Percentiles rank a stretch among this genome's conserved stretches.
phyloP scores from a whole-genome alignment of 2,329 filamentous ascomycete genomes.

The Colletotrichum somersetense region DNA sequence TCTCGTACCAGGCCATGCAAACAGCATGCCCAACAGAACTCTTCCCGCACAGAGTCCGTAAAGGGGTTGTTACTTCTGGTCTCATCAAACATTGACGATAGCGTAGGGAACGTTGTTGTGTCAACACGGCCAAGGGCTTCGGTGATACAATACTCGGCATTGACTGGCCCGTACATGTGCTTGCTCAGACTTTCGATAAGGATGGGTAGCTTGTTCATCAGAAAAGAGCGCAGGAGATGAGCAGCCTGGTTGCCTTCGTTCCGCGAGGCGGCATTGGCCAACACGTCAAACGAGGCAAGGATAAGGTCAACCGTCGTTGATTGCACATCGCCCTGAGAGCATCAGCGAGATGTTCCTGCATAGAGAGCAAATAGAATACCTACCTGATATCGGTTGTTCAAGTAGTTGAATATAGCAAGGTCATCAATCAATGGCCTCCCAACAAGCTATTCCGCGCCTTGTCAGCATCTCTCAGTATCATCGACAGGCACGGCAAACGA shows the following conservation, averaged over 20 bases:
- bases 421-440: conserved; percentile 89
- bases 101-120: conserved; percentile 78
- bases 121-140: conserved; percentile 85
- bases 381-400: conserved; percentile 88
- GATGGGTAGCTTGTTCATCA: conserved; percentile 76
- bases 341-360: neutral
- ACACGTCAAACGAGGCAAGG: conserved; percentile 87
- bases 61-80: conserved; percentile 69
- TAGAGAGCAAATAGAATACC: conserved; percentile 37
- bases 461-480: conserved; percentile 44
- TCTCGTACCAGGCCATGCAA: conserved; percentile 87
- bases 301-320: conserved; percentile 85
- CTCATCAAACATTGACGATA: conserved; percentile 71
- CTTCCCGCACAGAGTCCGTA: conserved; percentile 70
- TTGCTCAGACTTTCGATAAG: conserved; percentile 65
- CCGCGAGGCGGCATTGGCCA: conserved; percentile 86
- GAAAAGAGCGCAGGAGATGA: conserved; percentile 85
- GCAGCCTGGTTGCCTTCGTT: conserved; percentile 69
- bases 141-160: conserved; percentile 76
- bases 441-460: conserved; percentile 71
- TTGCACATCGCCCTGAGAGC: conserved; percentile 78
- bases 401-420: conserved; percentile 78
- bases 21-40: conserved; percentile 92
- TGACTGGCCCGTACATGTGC: conserved; percentile 82
- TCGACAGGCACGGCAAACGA: conserved; percentile 48